phyloP scores from a whole-genome alignment of 2,329 filamentous ascomycete genomes.

The Alternaria longipes region DNA sequence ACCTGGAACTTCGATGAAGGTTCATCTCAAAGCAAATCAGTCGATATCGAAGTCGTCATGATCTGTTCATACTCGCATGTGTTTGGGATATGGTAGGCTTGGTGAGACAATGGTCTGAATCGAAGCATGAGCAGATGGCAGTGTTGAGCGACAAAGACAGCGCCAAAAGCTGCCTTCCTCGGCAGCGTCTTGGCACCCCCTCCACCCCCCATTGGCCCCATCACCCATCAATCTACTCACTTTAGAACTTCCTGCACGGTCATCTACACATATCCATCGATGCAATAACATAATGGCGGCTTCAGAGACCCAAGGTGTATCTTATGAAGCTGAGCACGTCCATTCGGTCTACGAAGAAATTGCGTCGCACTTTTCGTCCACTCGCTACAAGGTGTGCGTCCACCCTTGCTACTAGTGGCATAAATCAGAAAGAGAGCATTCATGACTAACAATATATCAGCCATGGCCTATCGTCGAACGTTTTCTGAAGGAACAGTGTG shows the following conservation, averaged over 20 bases:
- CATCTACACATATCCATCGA: not conserved
- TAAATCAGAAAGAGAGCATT: not conserved
- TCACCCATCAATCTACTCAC: not conserved
- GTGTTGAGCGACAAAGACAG: not conserved
- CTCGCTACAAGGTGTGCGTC: constrained; percentile 70
- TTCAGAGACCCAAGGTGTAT: constrained; percentile 53
- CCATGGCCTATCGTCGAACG: constrained; percentile 91
- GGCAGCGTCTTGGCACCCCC: constrained; percentile 16
- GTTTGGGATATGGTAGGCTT: not conserved
- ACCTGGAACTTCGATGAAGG: too few relatives aligned
- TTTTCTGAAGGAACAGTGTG: constrained; percentile 72
- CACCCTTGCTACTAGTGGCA: not conserved
- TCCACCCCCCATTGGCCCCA: constrained; percentile 17
- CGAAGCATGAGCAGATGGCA: not conserved
- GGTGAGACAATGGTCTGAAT: not conserved
- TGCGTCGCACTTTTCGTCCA: constrained; percentile 83
- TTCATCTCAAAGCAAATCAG: too few relatives aligned
- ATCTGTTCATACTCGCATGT: not conserved
- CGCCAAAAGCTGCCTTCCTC: not conserved
- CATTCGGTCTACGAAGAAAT: constrained; percentile 92
- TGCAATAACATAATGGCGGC: constrained; percentile 27
- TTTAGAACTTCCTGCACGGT: not conserved
- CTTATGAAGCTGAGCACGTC: constrained; percentile 87
- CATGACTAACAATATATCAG: constrained; percentile 51
- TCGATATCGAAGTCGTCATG: too few relatives aligned